phyloP scores from a whole-genome alignment of 2,329 filamentous ascomycete genomes.

The Ceratocystis diversiconidia region DNA sequence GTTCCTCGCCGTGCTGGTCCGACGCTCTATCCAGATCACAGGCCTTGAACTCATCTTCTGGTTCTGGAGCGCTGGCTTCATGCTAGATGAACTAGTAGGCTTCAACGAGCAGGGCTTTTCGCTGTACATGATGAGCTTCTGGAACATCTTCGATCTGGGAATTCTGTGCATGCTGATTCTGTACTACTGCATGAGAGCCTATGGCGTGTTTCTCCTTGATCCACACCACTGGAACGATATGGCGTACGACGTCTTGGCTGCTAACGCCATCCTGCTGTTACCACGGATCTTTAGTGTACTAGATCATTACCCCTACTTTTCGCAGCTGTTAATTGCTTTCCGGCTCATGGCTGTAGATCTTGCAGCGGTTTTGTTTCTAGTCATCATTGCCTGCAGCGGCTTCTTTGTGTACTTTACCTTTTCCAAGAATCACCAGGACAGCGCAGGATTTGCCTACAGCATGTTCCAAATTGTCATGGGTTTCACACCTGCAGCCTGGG shows the following conservation, averaged over 20 bases:
- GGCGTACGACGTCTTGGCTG: slow-evolving; percentile 87
- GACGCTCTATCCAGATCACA: slow-evolving; percentile 68
- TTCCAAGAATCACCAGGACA: slow-evolving; percentile 56
- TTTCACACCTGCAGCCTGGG: slow-evolving; percentile 90
- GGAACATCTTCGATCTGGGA: slow-evolving; percentile 89
- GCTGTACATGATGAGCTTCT: slow-evolving; percentile 93
- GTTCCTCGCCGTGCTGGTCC: slow-evolving; percentile 66
- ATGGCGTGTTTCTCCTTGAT: slow-evolving; percentile 71
- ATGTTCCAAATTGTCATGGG: slow-evolving; percentile 93
- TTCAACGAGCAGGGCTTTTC: slow-evolving; percentile 96
- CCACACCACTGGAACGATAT: slow-evolving; percentile 61
- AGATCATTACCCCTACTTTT: slow-evolving; percentile 93
- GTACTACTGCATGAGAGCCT: slow-evolving; percentile 81
- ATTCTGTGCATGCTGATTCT: slow-evolving; percentile 73
- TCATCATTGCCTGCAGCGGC: slow-evolving; percentile 77
- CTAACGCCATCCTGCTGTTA: slow-evolving; percentile 77
- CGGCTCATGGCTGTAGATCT: slow-evolving; percentile 87
- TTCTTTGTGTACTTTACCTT: slow-evolving; percentile 92
- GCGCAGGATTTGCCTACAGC: slow-evolving; percentile 66
- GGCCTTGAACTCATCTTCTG: slow-evolving; percentile 79
- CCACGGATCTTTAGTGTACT: slow-evolving; percentile 84
- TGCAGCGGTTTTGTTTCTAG: slow-evolving; percentile 68
- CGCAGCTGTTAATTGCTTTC: slow-evolving; percentile 84
- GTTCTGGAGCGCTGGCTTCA: slow-evolving; percentile 95
- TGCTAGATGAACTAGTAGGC: slow-evolving; percentile 89